Conservation (phyloP, 164 flowering plant species). For the Nymphaea colorata region DNA sequence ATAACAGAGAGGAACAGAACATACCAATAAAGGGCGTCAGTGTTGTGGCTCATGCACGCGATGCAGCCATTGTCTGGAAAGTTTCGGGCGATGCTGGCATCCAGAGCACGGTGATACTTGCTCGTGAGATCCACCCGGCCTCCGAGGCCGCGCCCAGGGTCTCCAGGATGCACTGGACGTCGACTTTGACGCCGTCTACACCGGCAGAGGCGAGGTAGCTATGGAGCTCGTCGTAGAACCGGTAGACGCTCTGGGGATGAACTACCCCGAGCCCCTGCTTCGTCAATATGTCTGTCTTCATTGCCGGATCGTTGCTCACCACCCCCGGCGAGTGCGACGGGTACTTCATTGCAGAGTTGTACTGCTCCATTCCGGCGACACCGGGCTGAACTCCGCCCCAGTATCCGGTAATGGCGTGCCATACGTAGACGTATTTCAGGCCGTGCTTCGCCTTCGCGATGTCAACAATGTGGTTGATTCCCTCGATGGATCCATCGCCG, state of each 20-base stretch:
- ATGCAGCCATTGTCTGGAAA: conserved; percentile 84
- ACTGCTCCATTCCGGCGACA: conserved; percentile 48
- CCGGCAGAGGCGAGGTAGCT: conserved; percentile 68
- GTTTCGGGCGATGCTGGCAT: conserved; percentile 64
- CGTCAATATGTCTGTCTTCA: conserved; percentile 58
- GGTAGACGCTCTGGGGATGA: conserved; percentile 47
- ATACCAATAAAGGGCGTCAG: conserved; percentile 76
- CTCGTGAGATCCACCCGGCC: conserved; percentile 82
- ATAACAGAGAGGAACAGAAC: background rate
- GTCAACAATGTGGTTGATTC: conserved; percentile 60
- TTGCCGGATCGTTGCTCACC: conserved; percentile 51
- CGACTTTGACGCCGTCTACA: conserved; percentile 92
- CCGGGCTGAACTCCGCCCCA: conserved; percentile 95
- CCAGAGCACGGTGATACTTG: conserved; percentile 82
- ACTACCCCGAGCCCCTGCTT: conserved; percentile 76
- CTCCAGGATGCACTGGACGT: conserved; percentile 87
- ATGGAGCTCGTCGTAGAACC: conserved; percentile 70
- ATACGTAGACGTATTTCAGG: conserved; percentile 77
- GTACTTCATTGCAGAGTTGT: conserved; percentile 47
- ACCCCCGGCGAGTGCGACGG: conserved; percentile 54
- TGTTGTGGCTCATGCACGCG: conserved; percentile 95
- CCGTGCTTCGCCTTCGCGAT: conserved; percentile 68
- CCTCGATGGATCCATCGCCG: conserved; percentile 18
- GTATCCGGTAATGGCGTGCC: conserved; percentile 96
- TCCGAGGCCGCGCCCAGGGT: conserved; percentile 75